Percentiles rank a stretch among this genome's conserved stretches.
phyloP scores from a whole-genome alignment of 345 rosid genomes.

The Gossypium herbaceum region DNA sequence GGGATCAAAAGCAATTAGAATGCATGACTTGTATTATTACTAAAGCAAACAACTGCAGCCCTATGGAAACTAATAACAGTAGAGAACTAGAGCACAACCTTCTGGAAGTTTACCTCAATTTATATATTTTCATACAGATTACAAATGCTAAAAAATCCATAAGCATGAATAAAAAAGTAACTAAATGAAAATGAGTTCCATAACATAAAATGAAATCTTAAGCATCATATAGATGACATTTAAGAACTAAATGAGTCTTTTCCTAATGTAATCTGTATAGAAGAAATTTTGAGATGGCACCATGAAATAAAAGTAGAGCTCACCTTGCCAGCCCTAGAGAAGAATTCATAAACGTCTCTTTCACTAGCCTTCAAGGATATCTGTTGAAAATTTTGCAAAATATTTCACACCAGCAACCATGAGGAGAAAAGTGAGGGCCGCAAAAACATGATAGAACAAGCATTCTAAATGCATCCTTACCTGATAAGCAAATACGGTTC shows the following conservation, averaged over 20 bases:
- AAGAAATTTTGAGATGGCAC: neutral
- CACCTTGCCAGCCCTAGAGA: constrained; percentile 98
- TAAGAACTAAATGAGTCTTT: neutral
- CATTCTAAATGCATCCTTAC: constrained; percentile 27
- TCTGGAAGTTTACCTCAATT: neutral
- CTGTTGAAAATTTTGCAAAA: constrained; percentile 33
- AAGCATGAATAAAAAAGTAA: neutral
- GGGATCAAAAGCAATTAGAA: neutral
- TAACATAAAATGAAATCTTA: neutral
- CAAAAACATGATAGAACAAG: neutral
- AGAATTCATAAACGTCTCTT: constrained; percentile 89
- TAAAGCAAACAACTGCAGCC: neutral
- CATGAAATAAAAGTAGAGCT: constrained; percentile 19
- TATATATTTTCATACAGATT: neutral
- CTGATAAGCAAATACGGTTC: constrained; percentile 99
- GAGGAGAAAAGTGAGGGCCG: neutral
- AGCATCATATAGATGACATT: neutral
- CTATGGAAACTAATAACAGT: neutral
- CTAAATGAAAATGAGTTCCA: neutral
- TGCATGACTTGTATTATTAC: neutral
- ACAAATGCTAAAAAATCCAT: neutral
- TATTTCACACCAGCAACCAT: constrained; percentile 4
- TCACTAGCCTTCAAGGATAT: constrained; percentile 90
- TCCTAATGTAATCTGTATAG: neutral
- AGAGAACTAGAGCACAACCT: neutral